Evolutionary conservation across 1,284 basidiomycete genomes (phyloP).

Genomic region (Cryptococcus floricola): DNA sequence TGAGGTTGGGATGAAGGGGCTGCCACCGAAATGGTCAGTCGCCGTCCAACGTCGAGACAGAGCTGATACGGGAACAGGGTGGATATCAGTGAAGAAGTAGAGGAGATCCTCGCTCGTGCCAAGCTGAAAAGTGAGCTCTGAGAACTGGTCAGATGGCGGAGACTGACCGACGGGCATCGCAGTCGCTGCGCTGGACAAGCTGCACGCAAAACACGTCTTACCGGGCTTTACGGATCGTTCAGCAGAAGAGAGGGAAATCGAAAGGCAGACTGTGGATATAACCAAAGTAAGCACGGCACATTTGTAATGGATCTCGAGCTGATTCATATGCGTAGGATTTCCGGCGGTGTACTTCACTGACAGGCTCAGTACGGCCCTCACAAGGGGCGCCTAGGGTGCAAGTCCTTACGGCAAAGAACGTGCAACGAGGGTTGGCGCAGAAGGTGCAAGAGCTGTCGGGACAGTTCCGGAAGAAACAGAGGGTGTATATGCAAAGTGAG

Average conservation of each 20-base stretch:
- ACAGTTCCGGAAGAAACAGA: slow-evolving; percentile 94
- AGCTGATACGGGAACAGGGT: slow-evolving; percentile 60
- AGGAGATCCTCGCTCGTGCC: slow-evolving; percentile 66
- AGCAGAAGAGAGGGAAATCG: slow-evolving; percentile 90
- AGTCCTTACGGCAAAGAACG: slow-evolving; percentile 78
- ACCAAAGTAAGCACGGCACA: slow-evolving; percentile 61
- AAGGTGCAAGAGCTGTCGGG: slow-evolving; percentile 90
- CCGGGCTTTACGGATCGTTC: slow-evolving; percentile 94
- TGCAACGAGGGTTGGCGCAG: slow-evolving; percentile 92
- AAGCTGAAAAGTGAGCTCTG: slow-evolving; percentile 68
- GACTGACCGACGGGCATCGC: slow-evolving; percentile 9
- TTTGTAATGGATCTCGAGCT: slow-evolving; percentile 1
- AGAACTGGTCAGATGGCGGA: neutral
- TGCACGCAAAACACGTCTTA: slow-evolving; percentile 91
- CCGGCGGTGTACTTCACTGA: slow-evolving; percentile 71
- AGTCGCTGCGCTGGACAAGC: slow-evolving; percentile 80
- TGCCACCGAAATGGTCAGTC: slow-evolving; percentile 67
- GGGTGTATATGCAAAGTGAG: slow-evolving; percentile 95
- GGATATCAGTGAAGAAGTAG: slow-evolving; percentile 81
- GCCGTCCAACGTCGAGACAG: no score
- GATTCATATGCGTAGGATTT: slow-evolving; percentile 62
- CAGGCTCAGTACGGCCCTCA: slow-evolving; percentile 53
- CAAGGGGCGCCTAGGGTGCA: slow-evolving; percentile 54
- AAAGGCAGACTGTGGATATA: slow-evolving; percentile 77
- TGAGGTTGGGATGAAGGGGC: slow-evolving; percentile 56